Evolutionary conservation across 345 rosid species (phyloP).

Genomic region (Murraya paniculata): DNA sequence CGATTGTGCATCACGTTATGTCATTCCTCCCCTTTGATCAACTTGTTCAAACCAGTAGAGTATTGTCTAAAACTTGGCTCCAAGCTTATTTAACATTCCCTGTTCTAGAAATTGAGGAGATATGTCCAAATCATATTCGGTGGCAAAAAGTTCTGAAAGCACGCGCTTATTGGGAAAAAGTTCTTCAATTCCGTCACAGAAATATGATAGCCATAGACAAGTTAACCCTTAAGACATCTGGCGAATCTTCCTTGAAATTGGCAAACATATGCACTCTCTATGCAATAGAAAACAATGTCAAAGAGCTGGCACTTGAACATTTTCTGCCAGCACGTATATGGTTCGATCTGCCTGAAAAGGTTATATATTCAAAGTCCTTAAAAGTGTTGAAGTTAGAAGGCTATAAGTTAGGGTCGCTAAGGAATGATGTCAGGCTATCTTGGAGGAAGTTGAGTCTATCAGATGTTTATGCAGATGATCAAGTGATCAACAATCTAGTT

Average conservation of each 20-base stretch:
- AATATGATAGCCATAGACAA: too few species aligned
- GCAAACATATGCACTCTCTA: too few species aligned
- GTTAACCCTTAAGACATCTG: too few species aligned
- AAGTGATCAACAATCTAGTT: background rate
- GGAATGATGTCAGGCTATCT: background rate
- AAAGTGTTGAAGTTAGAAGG: background rate
- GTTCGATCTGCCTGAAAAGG: background rate
- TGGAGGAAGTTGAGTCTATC: background rate
- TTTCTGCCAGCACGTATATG: too few species aligned
- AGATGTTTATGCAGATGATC: background rate
- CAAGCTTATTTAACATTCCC: background rate
- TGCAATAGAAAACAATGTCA: too few species aligned
- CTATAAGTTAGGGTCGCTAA: background rate
- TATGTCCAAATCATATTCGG: too few species aligned
- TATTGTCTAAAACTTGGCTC: background rate
- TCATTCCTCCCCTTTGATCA: background rate
- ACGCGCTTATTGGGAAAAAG: too few species aligned
- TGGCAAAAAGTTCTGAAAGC: too few species aligned
- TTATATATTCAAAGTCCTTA: background rate
- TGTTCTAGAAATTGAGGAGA: background rate
- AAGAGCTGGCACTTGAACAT: too few species aligned
- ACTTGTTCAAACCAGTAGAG: background rate
- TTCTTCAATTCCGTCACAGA: too few species aligned
- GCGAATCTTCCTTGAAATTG: too few species aligned
- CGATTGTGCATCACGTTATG: background rate